Evolutionary conservation across 2,329 filamentous ascomycete species (phyloP).

Genomic region (Paecilomyces fulvus): DNA sequence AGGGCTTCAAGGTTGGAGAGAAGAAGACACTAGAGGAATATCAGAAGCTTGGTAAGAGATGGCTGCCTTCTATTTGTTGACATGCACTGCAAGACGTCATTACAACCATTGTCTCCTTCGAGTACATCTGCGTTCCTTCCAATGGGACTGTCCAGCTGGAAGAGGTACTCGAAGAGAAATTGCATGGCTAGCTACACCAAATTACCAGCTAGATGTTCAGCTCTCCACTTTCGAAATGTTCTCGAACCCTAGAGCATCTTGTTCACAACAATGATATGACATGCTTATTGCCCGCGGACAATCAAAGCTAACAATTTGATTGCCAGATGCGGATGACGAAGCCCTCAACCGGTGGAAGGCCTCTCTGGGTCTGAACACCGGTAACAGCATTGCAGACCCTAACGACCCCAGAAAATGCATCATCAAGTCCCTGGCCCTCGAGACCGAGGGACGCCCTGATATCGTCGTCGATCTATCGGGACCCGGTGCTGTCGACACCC

Average conservation of each 20-base stretch:
- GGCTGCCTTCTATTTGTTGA: background rate
- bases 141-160: background rate
- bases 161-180: background rate
- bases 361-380: constrained; percentile 74
- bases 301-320: constrained; percentile 13
- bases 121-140: background rate
- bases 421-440: constrained; percentile 83
- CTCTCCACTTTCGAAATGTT: background rate
- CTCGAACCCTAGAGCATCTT: background rate
- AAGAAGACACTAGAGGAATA: constrained; percentile 98
- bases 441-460: constrained; percentile 70
- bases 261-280: no score
- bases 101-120: background rate
- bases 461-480: constrained; percentile 81
- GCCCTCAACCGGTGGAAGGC: constrained; percentile 96
- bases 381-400: constrained; percentile 63
- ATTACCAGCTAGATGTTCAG: background rate
- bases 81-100: background rate
- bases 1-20: constrained; percentile 97
- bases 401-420: constrained; percentile 85
- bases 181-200: background rate
- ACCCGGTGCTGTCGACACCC: constrained; percentile 61
- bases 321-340: constrained; percentile 65
- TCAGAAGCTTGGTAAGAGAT: constrained; percentile 72
- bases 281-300: background rate